Conservation (phyloP, 1,284 basidiomycete genomes). For the Leccinum olivaceoglutinosum region DNA sequence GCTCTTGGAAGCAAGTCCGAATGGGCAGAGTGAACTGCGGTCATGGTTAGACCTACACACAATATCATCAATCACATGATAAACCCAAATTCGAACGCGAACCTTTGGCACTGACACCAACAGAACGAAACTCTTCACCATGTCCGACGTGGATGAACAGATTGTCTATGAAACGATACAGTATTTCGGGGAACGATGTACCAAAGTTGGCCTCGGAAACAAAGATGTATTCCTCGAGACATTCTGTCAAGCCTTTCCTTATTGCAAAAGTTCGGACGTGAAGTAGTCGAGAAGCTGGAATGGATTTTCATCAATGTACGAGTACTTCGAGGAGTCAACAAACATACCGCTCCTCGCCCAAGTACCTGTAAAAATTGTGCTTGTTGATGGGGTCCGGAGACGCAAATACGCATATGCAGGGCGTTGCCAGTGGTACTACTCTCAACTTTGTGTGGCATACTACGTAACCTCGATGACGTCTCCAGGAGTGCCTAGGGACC, state of each 20-base stretch:
- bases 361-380: conserved; percentile 26
- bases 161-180: conserved; percentile 30
- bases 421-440: conserved; percentile 25
- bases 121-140: conserved; percentile 30
- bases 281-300: conserved; percentile 32
- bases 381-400: conserved; percentile 24
- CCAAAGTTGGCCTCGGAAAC: conserved; percentile 25
- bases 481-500: conserved; percentile 36
- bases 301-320: neutral
- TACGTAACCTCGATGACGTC: conserved; percentile 33
- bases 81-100: neutral
- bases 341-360: conserved; percentile 27
- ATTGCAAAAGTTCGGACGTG: conserved; percentile 21
- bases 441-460: conserved; percentile 23
- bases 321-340: neutral
- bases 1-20: conserved; percentile 13
- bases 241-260: conserved; percentile 14
- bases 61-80: neutral
- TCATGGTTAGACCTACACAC: conserved; percentile 39
- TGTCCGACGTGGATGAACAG: conserved; percentile 35
- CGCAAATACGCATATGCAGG: conserved; percentile 2
- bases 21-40: conserved; percentile 34
- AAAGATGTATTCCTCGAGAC: too few species aligned
- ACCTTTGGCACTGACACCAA: conserved; percentile 33
- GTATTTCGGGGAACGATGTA: conserved; percentile 23